Base-by-base conservation (phyloP, 108 stramenopile genomes). In the Conticribra weissflogii region DNA sequence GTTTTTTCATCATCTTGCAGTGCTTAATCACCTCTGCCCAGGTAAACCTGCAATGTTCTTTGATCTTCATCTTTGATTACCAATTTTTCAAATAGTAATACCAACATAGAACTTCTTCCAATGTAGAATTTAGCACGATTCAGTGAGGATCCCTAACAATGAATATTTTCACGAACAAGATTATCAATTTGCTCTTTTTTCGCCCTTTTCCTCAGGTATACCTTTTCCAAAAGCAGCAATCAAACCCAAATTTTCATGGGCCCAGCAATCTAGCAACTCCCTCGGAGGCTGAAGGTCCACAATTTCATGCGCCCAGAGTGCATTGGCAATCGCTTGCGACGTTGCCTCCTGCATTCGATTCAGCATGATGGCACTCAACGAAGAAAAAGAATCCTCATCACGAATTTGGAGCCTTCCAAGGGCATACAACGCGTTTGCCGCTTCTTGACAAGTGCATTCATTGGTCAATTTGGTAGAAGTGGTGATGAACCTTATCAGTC, bases 301-400 rank as follows among this genome's bases (percentile, higher is more conserved):
- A 0, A 67, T 54, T 30, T 74, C 59, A 71, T 84, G 81, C 2
- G 86, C 91, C 91, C 87, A 88, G 0, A 92, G 61, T 15, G 81
- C 78, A 62, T 88, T 88, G 1, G 86, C 81, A 28, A 92, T 78
- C 4, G 86, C 72, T 63, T 88, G 87, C 15, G 88, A 79, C 41
- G 76, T 86, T 3, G 85, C 71, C 4, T 76, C 53, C 1, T 85
- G 81, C 14, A 87, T 59, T 16, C 76, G 58, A 41, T 51, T 61
- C 58, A 83, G 76, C 56, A 92, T 72, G 4, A 72, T 56, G 2
- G 29, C 23, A 46, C 81, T 85, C 24, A 89, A 41, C 1, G 63
- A 47, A 1, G 64, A 51, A 60, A 86, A 92, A 18, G 84, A 51
- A 4, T 78, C 53, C 68, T 85, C 68, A 44, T 92, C 85, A 12